Evolutionary conservation across 495 filamentous ascomycete genomes (phyloP).

Genomic region (Chaetomium tenue): DNA sequence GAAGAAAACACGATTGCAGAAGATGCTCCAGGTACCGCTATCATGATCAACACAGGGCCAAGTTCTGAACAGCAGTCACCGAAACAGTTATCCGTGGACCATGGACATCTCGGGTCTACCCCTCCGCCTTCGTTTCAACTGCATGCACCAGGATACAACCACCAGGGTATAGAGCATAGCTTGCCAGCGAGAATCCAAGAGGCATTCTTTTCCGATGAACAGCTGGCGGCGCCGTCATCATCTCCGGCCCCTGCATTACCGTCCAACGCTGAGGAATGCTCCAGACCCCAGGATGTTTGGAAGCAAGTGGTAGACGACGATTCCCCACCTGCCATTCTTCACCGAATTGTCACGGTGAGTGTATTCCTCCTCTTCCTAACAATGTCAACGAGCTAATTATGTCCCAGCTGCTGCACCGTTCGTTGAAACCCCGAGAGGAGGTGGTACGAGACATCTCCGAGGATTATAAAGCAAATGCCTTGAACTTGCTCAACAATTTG

Average conservation of each 20-base stretch:
- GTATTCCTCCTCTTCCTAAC: no score
- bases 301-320: slow-evolving; percentile 19
- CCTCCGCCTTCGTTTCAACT: slow-evolving; percentile 7
- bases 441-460: slow-evolving; percentile 23
- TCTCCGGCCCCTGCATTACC: background rate
- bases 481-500: slow-evolving; percentile 22
- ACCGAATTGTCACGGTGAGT: slow-evolving; percentile 24
- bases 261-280: background rate
- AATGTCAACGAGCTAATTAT: background rate
- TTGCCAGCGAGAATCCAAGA: background rate
- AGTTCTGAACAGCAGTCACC: background rate
- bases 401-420: slow-evolving; percentile 24
- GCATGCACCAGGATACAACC: background rate
- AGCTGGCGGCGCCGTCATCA: background rate
- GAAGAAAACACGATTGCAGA: background rate
- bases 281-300: slow-evolving; percentile 19
- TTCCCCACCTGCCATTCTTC: slow-evolving; percentile 19
- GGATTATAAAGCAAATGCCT: slow-evolving; percentile 26
- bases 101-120: background rate
- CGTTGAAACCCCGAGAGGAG: slow-evolving; percentile 29
- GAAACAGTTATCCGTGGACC: no score
- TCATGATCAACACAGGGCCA: background rate
- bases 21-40: background rate
- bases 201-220: background rate
- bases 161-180: background rate